Conservation (phyloP, 2,329 filamentous ascomycete species). For the Colletotrichum spaethianum region DNA sequence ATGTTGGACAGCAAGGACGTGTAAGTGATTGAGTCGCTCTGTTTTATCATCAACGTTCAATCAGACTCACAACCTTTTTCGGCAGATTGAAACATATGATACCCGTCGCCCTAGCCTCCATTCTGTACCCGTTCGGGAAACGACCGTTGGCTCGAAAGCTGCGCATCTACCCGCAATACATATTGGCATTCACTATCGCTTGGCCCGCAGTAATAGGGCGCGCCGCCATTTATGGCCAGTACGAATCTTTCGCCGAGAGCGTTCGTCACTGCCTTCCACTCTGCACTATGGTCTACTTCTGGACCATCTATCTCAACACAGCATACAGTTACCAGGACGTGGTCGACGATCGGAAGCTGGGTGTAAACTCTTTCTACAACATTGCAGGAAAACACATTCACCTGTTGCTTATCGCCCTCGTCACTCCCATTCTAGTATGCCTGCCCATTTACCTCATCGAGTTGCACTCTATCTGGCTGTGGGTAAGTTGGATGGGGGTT, state of each 20-base stretch:
- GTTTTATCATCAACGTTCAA: background rate
- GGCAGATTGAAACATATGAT: conserved; percentile 43
- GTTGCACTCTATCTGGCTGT: conserved; percentile 14
- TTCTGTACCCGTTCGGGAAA: conserved; percentile 45
- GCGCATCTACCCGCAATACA: conserved; percentile 45
- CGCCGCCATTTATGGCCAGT: conserved; percentile 40
- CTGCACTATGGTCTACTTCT: conserved; percentile 46
- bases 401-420: conserved; percentile 18
- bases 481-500: conserved; percentile 24
- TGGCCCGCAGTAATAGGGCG: conserved; percentile 44
- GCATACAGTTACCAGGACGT: conserved; percentile 46
- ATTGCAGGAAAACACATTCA: conserved; percentile 22
- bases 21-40: conserved; percentile 2
- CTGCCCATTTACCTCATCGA: conserved; percentile 12
- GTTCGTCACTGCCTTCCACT: conserved; percentile 41
- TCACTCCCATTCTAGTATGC: conserved; percentile 16
- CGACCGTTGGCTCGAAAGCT: conserved; percentile 40
- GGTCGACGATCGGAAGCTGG: conserved; percentile 44
- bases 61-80: background rate
- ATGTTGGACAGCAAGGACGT: conserved; percentile 28
- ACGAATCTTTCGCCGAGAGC: conserved; percentile 41
- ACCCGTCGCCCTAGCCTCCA: conserved; percentile 41
- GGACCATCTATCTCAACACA: conserved; percentile 46
- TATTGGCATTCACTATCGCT: conserved; percentile 44
- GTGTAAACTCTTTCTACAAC: conserved; percentile 42